Conservation (phyloP, 768 basidiomycete genomes). For the Amanita brunnescens region DNA sequence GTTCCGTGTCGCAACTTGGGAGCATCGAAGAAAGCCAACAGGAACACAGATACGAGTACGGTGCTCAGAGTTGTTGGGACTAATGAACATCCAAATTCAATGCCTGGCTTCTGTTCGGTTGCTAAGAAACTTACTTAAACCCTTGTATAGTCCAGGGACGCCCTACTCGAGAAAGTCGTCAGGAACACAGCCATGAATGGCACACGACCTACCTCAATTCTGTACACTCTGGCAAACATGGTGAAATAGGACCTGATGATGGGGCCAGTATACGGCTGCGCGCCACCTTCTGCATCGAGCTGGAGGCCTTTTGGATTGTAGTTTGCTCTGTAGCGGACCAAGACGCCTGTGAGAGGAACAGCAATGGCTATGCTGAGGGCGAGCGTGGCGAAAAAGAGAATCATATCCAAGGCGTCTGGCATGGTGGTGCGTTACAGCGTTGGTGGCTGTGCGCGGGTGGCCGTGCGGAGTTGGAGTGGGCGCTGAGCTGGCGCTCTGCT, state of each 20-base stretch:
- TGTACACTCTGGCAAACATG: conserved; percentile 65
- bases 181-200: not conserved
- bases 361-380: conserved; percentile 46
- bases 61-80: conserved; percentile 42
- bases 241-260: conserved; percentile 67
- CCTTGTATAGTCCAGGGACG: conserved; percentile 72
- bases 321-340: conserved; percentile 75
- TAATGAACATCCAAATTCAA: conserved; percentile 11
- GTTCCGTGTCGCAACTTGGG: conserved; percentile 52
- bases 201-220: conserved; percentile 51
- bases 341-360: conserved; percentile 56
- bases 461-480: not conserved
- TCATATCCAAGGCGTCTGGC: conserved; percentile 26
- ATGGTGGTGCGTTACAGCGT: conserved; percentile 18
- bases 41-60: conserved; percentile 44
- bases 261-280: conserved; percentile 70
- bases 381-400: conserved; percentile 37
- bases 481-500: not conserved
- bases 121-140: conserved; percentile 39
- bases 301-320: conserved; percentile 82
- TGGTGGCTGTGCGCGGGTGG: too few relatives aligned
- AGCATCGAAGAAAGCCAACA: conserved; percentile 50
- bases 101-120: not conserved
- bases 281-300: conserved; percentile 67
- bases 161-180: conserved; percentile 29